These are phyloP conservation scores for Extremus antarcticus DNA, from an alignment of 495 filamentous ascomycete species.

Conservation along the genomic window DNA sequence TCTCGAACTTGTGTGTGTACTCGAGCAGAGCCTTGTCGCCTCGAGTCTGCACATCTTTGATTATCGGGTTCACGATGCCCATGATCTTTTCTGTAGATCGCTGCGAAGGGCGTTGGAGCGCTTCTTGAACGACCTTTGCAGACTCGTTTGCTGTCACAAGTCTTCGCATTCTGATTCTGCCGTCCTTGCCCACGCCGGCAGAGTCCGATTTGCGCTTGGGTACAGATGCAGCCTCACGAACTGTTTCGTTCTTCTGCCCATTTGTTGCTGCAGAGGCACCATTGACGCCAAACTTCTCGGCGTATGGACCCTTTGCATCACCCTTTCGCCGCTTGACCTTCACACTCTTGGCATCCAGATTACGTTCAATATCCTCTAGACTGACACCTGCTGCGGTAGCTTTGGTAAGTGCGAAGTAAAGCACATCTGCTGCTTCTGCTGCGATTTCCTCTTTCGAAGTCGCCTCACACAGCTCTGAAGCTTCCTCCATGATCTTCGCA, in stretches of 20 bases:
- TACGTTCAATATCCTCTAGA: conserved; percentile 78
- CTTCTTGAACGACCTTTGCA: conserved; percentile 50
- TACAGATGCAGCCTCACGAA: conserved; percentile 34
- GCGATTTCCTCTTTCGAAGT: conserved; percentile 70
- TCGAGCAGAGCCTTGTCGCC: conserved; percentile 81
- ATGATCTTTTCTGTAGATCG: conserved; percentile 84
- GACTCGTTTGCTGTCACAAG: conserved; percentile 55
- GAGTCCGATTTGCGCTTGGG: conserved; percentile 32
- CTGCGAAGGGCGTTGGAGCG: conserved; percentile 79
- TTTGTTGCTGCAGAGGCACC: conserved; percentile 13
- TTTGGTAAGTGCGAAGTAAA: conserved; percentile 91
- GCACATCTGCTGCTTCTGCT: conserved; percentile 86
- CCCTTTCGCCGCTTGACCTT: conserved; percentile 88
- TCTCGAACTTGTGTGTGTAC: conserved; percentile 96
- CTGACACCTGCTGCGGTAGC: conserved; percentile 73
- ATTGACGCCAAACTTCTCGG: conserved; percentile 63
- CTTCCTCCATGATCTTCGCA: conserved; percentile 98
- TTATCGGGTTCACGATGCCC: conserved; percentile 79
- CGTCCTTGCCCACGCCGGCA: conserved; percentile 40
- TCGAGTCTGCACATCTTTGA: conserved; percentile 65
- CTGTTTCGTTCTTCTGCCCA: conserved; percentile 20
- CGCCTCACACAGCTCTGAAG: conserved; percentile 83
- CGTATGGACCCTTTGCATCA: conserved; percentile 85
- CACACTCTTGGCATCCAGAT: conserved; percentile 83
- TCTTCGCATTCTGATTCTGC: conserved; percentile 72